phyloP scores from a whole-genome alignment of 441 rosid genomes.

The Omphalea diandra region DNA sequence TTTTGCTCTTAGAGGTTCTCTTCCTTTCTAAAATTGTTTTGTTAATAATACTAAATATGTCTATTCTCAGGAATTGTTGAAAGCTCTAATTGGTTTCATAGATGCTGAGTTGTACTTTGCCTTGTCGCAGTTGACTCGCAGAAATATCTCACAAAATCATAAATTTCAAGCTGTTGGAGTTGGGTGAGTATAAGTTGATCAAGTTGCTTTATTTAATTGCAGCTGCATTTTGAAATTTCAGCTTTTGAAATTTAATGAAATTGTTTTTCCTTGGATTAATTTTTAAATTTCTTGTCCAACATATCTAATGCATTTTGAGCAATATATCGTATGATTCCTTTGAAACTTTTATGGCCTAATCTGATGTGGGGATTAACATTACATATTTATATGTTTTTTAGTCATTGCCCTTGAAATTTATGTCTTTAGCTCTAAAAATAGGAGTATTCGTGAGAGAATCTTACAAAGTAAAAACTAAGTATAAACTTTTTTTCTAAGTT shows the following conservation, averaged over 20 bases:
- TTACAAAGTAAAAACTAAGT: too few species aligned
- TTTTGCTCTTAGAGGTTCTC: slow-evolving; percentile 2
- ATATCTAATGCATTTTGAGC: background rate
- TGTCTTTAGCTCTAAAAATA: too few species aligned
- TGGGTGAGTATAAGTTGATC: slow-evolving; percentile 42
- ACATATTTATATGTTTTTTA: too few species aligned
- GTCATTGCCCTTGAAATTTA: too few species aligned
- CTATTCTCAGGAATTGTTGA: slow-evolving; percentile 70
- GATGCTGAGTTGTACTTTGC: slow-evolving; percentile 94
- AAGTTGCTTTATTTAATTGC: slow-evolving; percentile 3
- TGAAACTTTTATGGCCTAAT: too few species aligned
- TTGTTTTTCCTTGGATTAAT: background rate
- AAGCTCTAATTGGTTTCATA: slow-evolving; percentile 87
- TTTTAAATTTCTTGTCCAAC: background rate
- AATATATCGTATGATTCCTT: background rate
- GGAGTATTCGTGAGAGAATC: too few species aligned
- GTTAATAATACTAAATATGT: slow-evolving; percentile 2
- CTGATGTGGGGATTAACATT: too few species aligned
- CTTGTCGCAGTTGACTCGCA: slow-evolving; percentile 79
- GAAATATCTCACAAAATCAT: slow-evolving; percentile 94
- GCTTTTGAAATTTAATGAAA: background rate
- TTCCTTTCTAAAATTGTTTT: background rate
- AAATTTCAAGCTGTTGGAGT: slow-evolving; percentile 97
- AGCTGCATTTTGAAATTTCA: background rate
- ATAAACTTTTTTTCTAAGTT: too few species aligned